Conservation (phyloP, 352 stramenopile species). For the Thraustochytrium striatum region DNA sequence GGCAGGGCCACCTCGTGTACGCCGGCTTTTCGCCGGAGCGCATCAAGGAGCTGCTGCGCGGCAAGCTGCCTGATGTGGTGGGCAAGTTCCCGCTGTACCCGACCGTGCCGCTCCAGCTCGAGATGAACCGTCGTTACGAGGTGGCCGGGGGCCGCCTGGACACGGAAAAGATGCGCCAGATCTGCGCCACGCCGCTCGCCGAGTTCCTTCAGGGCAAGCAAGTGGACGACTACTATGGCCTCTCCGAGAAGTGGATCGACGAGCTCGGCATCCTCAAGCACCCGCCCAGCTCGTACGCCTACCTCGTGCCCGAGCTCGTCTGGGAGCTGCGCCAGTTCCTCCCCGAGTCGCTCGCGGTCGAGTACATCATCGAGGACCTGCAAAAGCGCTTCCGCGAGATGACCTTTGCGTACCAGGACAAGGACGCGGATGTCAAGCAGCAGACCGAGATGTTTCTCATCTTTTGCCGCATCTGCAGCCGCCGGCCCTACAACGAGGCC, state of each 20-base stretch:
- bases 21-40: constrained; percentile 85
- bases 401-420: constrained; percentile 58
- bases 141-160: constrained; percentile 69
- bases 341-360: constrained; percentile 64
- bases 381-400: constrained; percentile 67
- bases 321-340: constrained; percentile 68
- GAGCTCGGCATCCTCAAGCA: constrained; percentile 62
- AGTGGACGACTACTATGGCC: constrained; percentile 59
- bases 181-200: constrained; percentile 59
- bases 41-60: constrained; percentile 94
- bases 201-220: constrained; percentile 53
- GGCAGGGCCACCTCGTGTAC: constrained; percentile 94
- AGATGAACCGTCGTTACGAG: constrained; percentile 79
- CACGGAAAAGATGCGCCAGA: constrained; percentile 69
- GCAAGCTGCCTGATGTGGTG: constrained; percentile 85
- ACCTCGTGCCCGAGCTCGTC: constrained; percentile 67
- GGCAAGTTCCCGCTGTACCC: constrained; percentile 83
- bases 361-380: constrained; percentile 69
- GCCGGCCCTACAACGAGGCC: constrained; percentile 27
- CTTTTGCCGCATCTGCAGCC: constrained; percentile 45
- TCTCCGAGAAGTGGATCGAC: constrained; percentile 60
- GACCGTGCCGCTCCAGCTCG: constrained; percentile 81
- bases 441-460: constrained; percentile 48
- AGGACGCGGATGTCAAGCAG: constrained; percentile 61
- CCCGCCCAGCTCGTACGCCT: constrained; percentile 62